Evolutionary conservation across 2,329 filamentous ascomycete genomes (phyloP).

Genomic region (Aspergillus pseudoviridinutans): DNA sequence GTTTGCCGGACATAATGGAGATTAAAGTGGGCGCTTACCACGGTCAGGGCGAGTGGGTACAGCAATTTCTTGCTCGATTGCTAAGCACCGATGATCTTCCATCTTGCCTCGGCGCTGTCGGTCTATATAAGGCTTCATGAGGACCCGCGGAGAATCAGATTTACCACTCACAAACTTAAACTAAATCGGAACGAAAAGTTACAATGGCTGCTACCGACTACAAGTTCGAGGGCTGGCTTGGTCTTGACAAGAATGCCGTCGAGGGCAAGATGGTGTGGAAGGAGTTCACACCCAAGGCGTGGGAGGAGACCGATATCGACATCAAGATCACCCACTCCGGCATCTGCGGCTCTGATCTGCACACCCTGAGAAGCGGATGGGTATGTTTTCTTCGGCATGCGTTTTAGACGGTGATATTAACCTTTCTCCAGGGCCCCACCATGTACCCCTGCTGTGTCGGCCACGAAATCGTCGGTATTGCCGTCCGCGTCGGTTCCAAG

Average conservation of each 20-base stretch:
- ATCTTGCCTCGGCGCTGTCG: no score
- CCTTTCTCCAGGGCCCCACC: slow-evolving; percentile 23
- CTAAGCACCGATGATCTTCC: slow-evolving; percentile 6
- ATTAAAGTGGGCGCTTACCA: neutral
- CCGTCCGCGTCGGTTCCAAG: slow-evolving; percentile 52
- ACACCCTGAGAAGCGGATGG: slow-evolving; percentile 51
- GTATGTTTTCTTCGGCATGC: slow-evolving; percentile 15
- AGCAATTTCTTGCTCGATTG: neutral
- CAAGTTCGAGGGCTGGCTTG: slow-evolving; percentile 56
- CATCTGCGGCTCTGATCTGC: slow-evolving; percentile 60
- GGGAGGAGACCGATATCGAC: slow-evolving; percentile 62
- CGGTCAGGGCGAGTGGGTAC: neutral
- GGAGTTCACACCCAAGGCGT: slow-evolving; percentile 59
- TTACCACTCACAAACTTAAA: neutral
- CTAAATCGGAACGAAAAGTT: neutral
- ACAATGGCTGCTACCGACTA: slow-evolving; percentile 36
- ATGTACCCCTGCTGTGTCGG: slow-evolving; percentile 52
- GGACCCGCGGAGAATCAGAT: neutral
- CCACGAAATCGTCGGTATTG: slow-evolving; percentile 62
- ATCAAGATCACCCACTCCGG: slow-evolving; percentile 62
- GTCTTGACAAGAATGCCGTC: slow-evolving; percentile 45
- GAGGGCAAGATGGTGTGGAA: slow-evolving; percentile 54
- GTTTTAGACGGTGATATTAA: neutral
- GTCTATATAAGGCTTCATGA: neutral
- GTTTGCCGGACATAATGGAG: neutral